Percentiles rank a stretch among this genome's conserved stretches.
phyloP scores from a whole-genome alignment of 192 early-diverging fungal genomes.

The Backusella circina region DNA sequence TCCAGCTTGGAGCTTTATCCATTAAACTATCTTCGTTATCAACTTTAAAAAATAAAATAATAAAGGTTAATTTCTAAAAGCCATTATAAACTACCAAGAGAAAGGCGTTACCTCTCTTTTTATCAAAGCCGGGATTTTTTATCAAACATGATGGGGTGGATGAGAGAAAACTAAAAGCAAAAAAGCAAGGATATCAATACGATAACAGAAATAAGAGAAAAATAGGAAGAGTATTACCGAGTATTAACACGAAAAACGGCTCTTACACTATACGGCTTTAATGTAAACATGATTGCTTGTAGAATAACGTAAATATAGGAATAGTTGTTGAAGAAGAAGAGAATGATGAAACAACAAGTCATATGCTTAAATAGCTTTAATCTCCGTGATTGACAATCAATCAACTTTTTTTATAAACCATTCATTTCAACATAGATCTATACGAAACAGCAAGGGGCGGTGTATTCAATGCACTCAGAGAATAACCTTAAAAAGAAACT shows the following conservation, averaged over 20 bases:
- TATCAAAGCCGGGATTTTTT: neutral
- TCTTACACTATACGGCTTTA: neutral
- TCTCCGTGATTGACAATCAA: neutral
- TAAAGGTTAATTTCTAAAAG: neutral
- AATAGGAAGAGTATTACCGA: neutral
- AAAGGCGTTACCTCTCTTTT: neutral
- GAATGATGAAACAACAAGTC: neutral
- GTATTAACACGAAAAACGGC: neutral
- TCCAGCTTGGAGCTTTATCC: neutral
- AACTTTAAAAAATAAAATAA: neutral
- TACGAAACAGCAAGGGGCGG: neutral
- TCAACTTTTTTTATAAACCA: too few relatives aligned
- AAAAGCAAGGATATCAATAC: neutral
- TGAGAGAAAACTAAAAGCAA: neutral
- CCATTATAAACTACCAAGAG: too few relatives aligned
- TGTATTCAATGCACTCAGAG: neutral
- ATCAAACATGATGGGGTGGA: neutral
- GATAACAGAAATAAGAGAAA: neutral
- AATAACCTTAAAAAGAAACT: neutral
- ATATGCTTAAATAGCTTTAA: neutral
- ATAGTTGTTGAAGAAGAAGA: neutral
- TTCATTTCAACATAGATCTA: too few relatives aligned
- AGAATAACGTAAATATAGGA: neutral
- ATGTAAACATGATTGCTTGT: neutral
- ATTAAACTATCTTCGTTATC: neutral